These are phyloP conservation scores for Bruguiera sexangula DNA, from an alignment of 345 rosid genomes.

Conservation along the genomic window DNA sequence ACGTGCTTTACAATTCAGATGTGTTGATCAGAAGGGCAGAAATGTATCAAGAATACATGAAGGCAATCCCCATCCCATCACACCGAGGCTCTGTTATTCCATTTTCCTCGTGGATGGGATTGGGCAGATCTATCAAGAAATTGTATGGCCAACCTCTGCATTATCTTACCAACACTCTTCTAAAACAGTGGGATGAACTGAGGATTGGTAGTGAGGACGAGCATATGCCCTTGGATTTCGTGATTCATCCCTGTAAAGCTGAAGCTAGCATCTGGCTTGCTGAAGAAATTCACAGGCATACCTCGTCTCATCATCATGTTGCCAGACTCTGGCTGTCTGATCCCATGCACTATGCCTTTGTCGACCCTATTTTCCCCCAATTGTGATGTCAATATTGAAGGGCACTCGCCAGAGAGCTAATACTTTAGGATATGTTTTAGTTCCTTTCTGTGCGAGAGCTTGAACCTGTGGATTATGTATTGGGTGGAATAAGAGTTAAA, in stretches of 20 bases:
- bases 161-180: conserved; percentile 69
- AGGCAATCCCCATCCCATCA: conserved; percentile 52
- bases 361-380: conserved; percentile 59
- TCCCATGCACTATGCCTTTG: conserved; percentile 49
- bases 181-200: conserved; percentile 70
- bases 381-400: conserved; percentile 10
- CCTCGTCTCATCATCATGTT: conserved; percentile 57
- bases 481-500: neutral
- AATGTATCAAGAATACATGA: conserved; percentile 86
- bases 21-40: conserved; percentile 51
- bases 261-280: conserved; percentile 84
- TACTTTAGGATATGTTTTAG: neutral
- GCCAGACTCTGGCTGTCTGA: conserved; percentile 68
- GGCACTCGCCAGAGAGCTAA: neutral
- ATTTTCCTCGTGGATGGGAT: conserved; percentile 66
- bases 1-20: conserved; percentile 30
- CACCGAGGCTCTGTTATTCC: conserved; percentile 75
- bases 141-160: conserved; percentile 82
- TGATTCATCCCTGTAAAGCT: conserved; percentile 79
- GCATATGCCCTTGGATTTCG: conserved; percentile 46
- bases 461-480: conserved; percentile 3
- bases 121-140: conserved; percentile 67
- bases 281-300: conserved; percentile 72
- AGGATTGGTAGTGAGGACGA: conserved; percentile 56
- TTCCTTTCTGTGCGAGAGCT: neutral